Evolutionary conservation across 2,329 filamentous ascomycete genomes (phyloP).

Genomic region (Septoria linicola): DNA sequence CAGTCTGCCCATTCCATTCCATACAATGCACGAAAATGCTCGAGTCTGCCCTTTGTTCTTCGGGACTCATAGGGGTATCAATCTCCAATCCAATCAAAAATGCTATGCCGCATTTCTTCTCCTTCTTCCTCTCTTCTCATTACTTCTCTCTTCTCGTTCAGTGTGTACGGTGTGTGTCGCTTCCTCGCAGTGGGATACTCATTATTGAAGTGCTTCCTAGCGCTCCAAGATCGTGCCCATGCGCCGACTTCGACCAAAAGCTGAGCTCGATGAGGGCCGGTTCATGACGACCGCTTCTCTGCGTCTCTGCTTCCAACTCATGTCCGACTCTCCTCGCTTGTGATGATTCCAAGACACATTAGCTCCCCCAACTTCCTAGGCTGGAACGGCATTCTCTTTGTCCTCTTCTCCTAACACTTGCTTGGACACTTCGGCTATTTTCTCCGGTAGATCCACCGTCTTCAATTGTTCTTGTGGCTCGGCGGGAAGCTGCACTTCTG

Average conservation of each 20-base stretch:
- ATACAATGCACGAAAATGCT: not conserved
- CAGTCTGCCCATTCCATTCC: not conserved
- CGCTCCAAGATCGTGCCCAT: constrained; percentile 9
- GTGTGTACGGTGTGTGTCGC: not conserved
- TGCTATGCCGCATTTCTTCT: not conserved
- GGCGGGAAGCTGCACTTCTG: constrained; percentile 3
- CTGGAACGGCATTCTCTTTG: constrained; percentile 20
- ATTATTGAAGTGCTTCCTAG: constrained; percentile 11
- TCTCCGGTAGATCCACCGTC: constrained; percentile 3
- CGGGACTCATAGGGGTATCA: not conserved
- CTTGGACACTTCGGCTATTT: constrained; percentile 12
- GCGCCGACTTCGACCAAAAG: constrained; percentile 2
- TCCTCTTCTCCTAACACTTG: constrained; percentile 9
- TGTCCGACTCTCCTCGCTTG: constrained; percentile 5
- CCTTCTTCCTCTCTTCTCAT: not conserved
- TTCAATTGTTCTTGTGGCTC: not conserved
- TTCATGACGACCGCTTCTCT: constrained; percentile 5
- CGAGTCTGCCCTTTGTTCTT: not conserved
- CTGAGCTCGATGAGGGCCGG: constrained; percentile 1
- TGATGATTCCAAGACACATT: constrained; percentile 10
- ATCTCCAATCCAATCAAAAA: not conserved
- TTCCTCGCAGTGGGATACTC: not conserved
- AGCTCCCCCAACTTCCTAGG: constrained; percentile 12
- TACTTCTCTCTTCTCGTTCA: not conserved
- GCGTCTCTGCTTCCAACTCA: constrained; percentile 11